These are phyloP conservation scores for Lepraria neglecta DNA, from an alignment of 495 filamentous ascomycete species.

Conservation along the genomic window DNA sequence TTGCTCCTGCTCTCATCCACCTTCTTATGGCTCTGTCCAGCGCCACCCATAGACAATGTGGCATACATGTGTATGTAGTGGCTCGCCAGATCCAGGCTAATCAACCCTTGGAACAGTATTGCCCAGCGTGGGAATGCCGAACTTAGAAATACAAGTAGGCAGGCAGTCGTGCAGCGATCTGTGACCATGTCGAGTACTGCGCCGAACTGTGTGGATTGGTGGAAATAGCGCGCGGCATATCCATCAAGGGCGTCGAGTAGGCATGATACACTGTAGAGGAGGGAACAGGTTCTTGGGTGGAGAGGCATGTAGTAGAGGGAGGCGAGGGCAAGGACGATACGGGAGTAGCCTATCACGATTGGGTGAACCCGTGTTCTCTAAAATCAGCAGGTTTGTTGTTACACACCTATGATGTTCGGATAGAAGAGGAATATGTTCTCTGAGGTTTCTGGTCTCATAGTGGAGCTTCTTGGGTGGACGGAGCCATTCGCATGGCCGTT, in stretches of 20 bases:
- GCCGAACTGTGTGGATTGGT: conserved; percentile 39
- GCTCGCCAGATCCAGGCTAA: conserved; percentile 83
- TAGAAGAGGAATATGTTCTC: conserved; percentile 96
- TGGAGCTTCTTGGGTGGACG: background rate
- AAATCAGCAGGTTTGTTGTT: background rate
- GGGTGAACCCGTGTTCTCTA: background rate
- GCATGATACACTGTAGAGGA: conserved; percentile 88
- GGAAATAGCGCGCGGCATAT: conserved; percentile 33
- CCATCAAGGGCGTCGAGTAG: conserved; percentile 92
- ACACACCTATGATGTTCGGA: conserved; percentile 86
- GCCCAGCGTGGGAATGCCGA: conserved; percentile 89
- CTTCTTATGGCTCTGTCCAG: conserved; percentile 81
- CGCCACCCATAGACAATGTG: conserved; percentile 66
- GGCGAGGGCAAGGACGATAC: conserved; percentile 80
- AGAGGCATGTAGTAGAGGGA: conserved; percentile 98
- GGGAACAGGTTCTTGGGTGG: conserved; percentile 86
- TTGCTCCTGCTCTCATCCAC: conserved; percentile 68
- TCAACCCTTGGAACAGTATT: conserved; percentile 87
- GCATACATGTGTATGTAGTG: conserved; percentile 99
- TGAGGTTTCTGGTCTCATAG: conserved; percentile 32
- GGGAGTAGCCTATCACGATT: conserved; percentile 66
- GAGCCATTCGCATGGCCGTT: conserved; percentile 23
- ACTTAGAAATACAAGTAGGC: conserved; percentile 85
- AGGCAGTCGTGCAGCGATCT: conserved; percentile 90
- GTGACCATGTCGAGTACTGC: conserved; percentile 98